phyloP scores from a whole-genome alignment of 2,329 filamentous ascomycete species.

The Dactylellina drechsleri region DNA sequence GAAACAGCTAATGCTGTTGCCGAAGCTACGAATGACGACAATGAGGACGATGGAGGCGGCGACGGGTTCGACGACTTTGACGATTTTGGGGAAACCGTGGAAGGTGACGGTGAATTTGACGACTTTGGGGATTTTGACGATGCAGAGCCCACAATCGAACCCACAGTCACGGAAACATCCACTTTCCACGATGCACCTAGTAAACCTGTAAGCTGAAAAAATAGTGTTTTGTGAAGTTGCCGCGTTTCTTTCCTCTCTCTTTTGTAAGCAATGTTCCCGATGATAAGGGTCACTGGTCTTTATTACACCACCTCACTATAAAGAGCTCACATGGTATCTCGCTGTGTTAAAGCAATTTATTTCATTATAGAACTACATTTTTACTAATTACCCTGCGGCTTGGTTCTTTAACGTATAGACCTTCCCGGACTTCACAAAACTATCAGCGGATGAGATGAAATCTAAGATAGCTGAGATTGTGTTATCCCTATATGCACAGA shows the following conservation, averaged over 20 bases:
- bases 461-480: slow-evolving; percentile 30
- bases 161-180: background rate
- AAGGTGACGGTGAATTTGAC: slow-evolving; percentile 64
- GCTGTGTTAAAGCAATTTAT: too few species aligned
- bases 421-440: slow-evolving; percentile 42
- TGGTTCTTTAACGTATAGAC: slow-evolving; percentile 13
- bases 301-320: too few species aligned
- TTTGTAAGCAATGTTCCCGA: too few species aligned
- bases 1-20: slow-evolving; percentile 56
- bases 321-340: too few species aligned
- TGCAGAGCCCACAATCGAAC: slow-evolving; percentile 67
- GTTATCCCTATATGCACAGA: slow-evolving; percentile 57
- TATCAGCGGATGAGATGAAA: slow-evolving; percentile 36
- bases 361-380: too few species aligned
- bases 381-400: too few species aligned
- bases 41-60: slow-evolving; percentile 59
- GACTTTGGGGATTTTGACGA: slow-evolving; percentile 74
- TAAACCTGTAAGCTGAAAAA: slow-evolving; percentile 21
- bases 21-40: slow-evolving; percentile 60
- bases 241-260: too few species aligned
- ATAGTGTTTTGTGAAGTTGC: too few species aligned
- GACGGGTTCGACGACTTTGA: slow-evolving; percentile 75
- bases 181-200: background rate
- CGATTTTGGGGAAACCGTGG: slow-evolving; percentile 68
- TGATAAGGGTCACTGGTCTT: too few species aligned